Conservation (phyloP, 2,329 filamentous ascomycete genomes). For the Neoarthrinium moseri region DNA sequence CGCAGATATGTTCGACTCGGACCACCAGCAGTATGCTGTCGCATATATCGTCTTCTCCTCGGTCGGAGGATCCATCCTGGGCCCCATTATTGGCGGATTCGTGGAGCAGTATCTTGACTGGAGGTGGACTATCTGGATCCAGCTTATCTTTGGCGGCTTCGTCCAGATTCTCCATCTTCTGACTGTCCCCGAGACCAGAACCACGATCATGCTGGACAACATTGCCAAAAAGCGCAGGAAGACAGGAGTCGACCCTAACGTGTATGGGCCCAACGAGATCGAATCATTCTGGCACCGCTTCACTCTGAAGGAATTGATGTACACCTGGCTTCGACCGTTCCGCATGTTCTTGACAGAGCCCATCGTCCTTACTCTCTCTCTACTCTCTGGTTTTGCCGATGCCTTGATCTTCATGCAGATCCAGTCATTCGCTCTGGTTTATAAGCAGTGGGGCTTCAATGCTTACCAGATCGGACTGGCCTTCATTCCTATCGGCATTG, state of each 20-base stretch:
- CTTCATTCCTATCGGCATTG: constrained; percentile 47
- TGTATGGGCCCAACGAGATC: constrained; percentile 74
- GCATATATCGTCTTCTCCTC: constrained; percentile 78
- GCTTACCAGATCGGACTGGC: constrained; percentile 30
- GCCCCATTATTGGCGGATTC: constrained; percentile 77
- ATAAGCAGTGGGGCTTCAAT: constrained; percentile 59
- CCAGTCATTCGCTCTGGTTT: constrained; percentile 60
- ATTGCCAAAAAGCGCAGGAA: constrained; percentile 75
- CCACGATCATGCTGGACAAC: constrained; percentile 73
- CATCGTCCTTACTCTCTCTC: constrained; percentile 60
- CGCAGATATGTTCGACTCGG: constrained; percentile 70
- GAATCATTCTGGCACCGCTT: constrained; percentile 36
- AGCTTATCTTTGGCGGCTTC: constrained; percentile 72
- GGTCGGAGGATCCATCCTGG: constrained; percentile 73
- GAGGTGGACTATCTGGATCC: constrained; percentile 76
- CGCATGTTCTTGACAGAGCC: constrained; percentile 64
- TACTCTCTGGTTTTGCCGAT: constrained; percentile 63
- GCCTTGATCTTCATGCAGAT: constrained; percentile 68
- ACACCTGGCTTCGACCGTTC: constrained; percentile 61
- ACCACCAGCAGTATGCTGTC: constrained; percentile 72
- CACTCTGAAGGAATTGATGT: constrained; percentile 38
- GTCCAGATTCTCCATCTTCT: constrained; percentile 68
- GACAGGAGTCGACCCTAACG: constrained; percentile 55
- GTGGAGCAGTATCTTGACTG: constrained; percentile 65
- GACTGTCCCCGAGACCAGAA: constrained; percentile 75